A percentile compares a stretch with the other conserved stretches of the same genome.
Conservation (phyloP, 495 filamentous ascomycete genomes). For the Penicillium odoratum region DNA sequence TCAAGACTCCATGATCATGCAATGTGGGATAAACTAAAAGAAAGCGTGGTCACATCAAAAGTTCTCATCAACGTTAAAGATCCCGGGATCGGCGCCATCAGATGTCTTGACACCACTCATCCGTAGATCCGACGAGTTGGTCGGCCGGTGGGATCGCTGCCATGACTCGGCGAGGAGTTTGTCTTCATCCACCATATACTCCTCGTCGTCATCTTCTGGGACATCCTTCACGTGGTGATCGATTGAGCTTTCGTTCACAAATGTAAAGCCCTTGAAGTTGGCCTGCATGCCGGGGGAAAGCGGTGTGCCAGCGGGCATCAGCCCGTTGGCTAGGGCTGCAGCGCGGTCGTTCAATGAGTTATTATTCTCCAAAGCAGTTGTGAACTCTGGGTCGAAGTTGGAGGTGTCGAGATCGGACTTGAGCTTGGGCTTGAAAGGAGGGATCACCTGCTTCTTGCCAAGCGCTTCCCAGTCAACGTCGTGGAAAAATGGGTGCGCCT, state of each 20-base stretch:
- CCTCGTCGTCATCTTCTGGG: constrained; percentile 62
- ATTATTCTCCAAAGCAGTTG: constrained; percentile 75
- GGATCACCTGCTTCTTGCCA: constrained; percentile 86
- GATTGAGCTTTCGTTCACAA: constrained; percentile 94
- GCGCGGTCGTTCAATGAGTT: constrained; percentile 84
- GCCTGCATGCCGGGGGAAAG: constrained; percentile 93
- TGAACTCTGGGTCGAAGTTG: constrained; percentile 98
- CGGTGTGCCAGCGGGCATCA: constrained; percentile 75
- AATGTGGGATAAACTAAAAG: constrained; percentile 22
- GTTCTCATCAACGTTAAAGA: constrained; percentile 69
- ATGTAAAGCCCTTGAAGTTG: constrained; percentile 97
- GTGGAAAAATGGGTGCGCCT: constrained; percentile 88
- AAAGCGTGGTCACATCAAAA: constrained; percentile 64
- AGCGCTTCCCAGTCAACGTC: constrained; percentile 92
- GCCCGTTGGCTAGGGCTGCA: constrained; percentile 68
- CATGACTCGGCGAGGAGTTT: constrained; percentile 53
- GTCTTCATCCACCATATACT: constrained; percentile 76
- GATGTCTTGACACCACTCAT: constrained; percentile 73
- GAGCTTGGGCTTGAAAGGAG: constrained; percentile 95
- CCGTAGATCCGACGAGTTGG: constrained; percentile 51
- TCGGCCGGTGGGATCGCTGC: constrained; percentile 37
- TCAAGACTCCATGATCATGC: constrained; percentile 49
- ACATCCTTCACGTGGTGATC: constrained; percentile 81
- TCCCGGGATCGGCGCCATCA: constrained; percentile 62
- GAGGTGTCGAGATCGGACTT: constrained; percentile 94